These are phyloP conservation scores for Fusarium verticillioides DNA, from an alignment of 2,329 filamentous ascomycete species.

Conservation along the genomic window DNA sequence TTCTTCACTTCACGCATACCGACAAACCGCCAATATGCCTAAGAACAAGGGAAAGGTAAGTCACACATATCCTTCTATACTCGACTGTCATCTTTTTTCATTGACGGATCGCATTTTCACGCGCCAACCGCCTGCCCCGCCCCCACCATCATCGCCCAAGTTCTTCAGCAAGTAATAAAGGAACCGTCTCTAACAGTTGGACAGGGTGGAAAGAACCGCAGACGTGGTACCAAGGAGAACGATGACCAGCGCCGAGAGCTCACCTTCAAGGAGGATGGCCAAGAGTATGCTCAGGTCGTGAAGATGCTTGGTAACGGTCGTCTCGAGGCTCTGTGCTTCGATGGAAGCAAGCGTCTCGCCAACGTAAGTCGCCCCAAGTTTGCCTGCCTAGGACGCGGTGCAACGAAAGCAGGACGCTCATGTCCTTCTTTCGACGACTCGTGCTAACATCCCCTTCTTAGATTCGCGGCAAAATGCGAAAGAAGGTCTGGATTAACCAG, in stretches of 20 bases:
- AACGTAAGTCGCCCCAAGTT: conserved; percentile 48
- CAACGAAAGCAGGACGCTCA: neutral
- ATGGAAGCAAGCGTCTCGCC: conserved; percentile 68
- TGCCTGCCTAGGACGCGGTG: neutral
- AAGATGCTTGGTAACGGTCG: conserved; percentile 98
- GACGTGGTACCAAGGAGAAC: conserved; percentile 98
- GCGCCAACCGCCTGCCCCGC: conserved; percentile 41
- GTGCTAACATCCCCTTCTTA: conserved; percentile 71
- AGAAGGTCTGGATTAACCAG: conserved; percentile 99
- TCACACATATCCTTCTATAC: conserved; percentile 40
- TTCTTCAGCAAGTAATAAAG: conserved; percentile 21
- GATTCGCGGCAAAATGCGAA: conserved; percentile 91
- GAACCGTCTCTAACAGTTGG: conserved; percentile 32
- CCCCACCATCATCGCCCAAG: conserved; percentile 43
- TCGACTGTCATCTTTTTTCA: neutral
- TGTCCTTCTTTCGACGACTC: neutral
- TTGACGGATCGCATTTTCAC: conserved; percentile 21
- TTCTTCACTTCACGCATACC: conserved; percentile 12
- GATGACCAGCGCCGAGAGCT: conserved; percentile 99
- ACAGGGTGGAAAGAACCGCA: conserved; percentile 97
- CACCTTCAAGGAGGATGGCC: conserved; percentile 98
- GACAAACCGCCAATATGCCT: conserved; percentile 73
- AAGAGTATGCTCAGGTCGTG: conserved; percentile 69
- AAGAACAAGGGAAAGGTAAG: conserved; percentile 99
- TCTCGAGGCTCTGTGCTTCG: conserved; percentile 93